Base-by-base conservation (phyloP, 1,139 yeast genomes). In the Tardiomyces blankii region DNA sequence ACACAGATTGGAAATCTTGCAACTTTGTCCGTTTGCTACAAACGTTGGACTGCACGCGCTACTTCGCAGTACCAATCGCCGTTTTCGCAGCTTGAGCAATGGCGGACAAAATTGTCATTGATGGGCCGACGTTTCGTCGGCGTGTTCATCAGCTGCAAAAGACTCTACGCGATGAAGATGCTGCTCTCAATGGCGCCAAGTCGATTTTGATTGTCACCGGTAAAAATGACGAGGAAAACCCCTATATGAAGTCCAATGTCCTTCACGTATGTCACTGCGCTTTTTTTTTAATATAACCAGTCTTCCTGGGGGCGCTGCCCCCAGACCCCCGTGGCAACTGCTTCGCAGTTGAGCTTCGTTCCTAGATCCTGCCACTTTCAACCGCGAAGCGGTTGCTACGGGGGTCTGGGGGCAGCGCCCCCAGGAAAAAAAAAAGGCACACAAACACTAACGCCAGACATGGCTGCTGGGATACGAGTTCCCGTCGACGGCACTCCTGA, bases 381-480 rank as follows among this genome's bases (percentile, higher is more conserved):
- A n/a, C n/a, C n/a, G n/a, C n/a, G n/a, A n/a, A n/a, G n/a, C n/a
- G n/a, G n/a, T n/a, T n/a, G n/a, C n/a, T n/a, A n/a, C n/a, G n/a
- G n/a, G n/a, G n/a, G n/a, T n/a, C n/a, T n/a, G n/a, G n/a, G n/a
- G n/a, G n/a, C n/a, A n/a, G n/a, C n/a, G n/a, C n/a, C n/a, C n/a
- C n/a, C n/a, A n/a, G n/a, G n/a, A n/a, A n/a, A n/a, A n/a, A n/a
- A n/a, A n/a, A n/a, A n/a, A n/a, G n/a, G n/a, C n/a, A 16, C 14
- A 18, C 21, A 16, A 8, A 18, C 12, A 42, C 47, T 45, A 45
- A 45, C 47, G 14, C 41, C 35, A 51, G 54, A 83, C 83, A 44
- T 91, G 97, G 97, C 70, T 91, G 49, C 69, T 91, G 49, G 96
- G 97, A 6, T 91, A 89, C 62, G 97, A 93, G 62, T 89, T 91